A percentile compares a stretch with the other conserved stretches of the same genome.
Conservation (phyloP, 331 rosid genomes). For the Dryas integrifolia region DNA sequence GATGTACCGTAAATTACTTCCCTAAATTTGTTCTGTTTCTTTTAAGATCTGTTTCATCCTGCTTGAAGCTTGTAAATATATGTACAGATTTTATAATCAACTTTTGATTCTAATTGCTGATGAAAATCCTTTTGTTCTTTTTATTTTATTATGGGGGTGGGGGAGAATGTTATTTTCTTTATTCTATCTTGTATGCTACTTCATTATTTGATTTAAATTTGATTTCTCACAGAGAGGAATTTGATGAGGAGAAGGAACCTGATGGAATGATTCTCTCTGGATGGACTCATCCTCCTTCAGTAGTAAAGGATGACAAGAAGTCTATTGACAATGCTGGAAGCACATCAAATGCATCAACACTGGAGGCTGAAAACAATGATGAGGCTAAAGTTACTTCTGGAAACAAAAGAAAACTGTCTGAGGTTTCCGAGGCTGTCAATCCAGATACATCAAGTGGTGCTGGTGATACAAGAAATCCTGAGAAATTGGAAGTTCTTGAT, state of each 20-base stretch:
- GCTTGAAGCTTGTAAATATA: not conserved
- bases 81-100: too few species aligned
- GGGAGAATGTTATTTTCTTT: not conserved
- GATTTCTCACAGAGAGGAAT: slow-evolving; percentile 44
- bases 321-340: slow-evolving; percentile 55
- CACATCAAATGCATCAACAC: slow-evolving; percentile 37
- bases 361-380: slow-evolving; percentile 42
- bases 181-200: not conserved
- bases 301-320: slow-evolving; percentile 50
- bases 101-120: not conserved
- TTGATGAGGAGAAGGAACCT: slow-evolving; percentile 97
- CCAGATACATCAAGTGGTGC: slow-evolving; percentile 24
- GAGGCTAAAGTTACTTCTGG: slow-evolving; percentile 30
- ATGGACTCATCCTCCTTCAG: slow-evolving; percentile 63
- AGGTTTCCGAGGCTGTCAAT: slow-evolving; percentile 26
- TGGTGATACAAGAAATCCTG: slow-evolving; percentile 34
- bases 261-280: slow-evolving; percentile 91
- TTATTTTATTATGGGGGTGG: not conserved
- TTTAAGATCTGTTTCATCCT: not conserved
- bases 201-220: slow-evolving; percentile 31
- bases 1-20: not conserved
- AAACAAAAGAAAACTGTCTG: slow-evolving; percentile 65
- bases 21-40: too few species aligned
- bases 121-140: not conserved
- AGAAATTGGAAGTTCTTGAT: slow-evolving; percentile 57